Conservation (phyloP, 1,284 basidiomycete species). For the Cutaneotrichosporon sp. region DNA sequence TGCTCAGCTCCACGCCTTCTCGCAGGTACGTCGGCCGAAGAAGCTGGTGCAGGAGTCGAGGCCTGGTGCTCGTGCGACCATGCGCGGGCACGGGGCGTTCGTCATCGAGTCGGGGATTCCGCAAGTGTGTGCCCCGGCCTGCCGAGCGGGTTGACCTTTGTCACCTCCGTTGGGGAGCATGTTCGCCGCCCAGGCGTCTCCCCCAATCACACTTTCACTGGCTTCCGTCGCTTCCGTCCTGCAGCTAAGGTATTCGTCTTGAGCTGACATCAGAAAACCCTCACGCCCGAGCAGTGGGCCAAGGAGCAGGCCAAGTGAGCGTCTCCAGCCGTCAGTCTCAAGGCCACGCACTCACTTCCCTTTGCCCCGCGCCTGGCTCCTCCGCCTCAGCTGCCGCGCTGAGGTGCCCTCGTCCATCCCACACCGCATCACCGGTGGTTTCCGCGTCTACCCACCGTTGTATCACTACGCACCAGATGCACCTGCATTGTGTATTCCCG, state of each 20-base stretch:
- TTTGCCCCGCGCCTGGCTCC: too few relatives aligned
- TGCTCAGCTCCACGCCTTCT: conserved; percentile 50
- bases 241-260: too few relatives aligned
- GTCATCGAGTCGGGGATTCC: too few relatives aligned
- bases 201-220: too few relatives aligned
- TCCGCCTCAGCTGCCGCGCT: neutral
- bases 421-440: neutral
- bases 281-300: conserved; percentile 51
- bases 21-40: conserved; percentile 47
- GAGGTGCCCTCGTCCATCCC: neutral
- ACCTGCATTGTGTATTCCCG: neutral
- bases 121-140: too few relatives aligned
- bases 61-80: neutral
- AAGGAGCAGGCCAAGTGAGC: conserved; percentile 33
- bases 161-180: too few relatives aligned
- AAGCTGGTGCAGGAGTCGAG: too few relatives aligned
- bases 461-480: neutral
- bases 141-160: too few relatives aligned
- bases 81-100: neutral
- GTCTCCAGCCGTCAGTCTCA: too few relatives aligned
- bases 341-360: too few relatives aligned
- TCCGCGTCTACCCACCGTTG: neutral
- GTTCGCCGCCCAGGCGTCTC: too few relatives aligned
- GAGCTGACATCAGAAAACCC: conserved; percentile 39
- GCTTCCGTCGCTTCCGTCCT: too few relatives aligned